Evolutionary conservation across 2,329 filamentous ascomycete genomes (phyloP), one percentile per base, ranked within the genome.

Genomic region (Daldinia sp.): DNA sequence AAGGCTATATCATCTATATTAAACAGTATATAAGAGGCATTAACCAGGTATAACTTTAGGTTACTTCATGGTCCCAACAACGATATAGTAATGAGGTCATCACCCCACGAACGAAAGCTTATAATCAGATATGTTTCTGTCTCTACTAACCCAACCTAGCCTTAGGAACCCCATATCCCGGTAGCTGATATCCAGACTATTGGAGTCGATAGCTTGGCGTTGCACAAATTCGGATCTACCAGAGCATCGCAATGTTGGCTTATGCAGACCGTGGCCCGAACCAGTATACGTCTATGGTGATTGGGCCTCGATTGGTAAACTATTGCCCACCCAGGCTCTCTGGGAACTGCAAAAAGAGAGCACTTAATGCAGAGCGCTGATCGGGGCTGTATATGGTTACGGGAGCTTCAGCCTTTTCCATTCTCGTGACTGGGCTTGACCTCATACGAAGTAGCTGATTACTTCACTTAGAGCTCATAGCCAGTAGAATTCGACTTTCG

Each of bases 391-490:
- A 63, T 59, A 23, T 30, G 39, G 55, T 23, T 63, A 55, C 37
- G 19, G 2, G 11, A 41, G n/a, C 54, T 56, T 59, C 55, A 55
- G 50, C 17, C 17, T 35, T 58, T 52, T 30, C 15, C 34, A 15
- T 21, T 47, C 19, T 7, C 21, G 50, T 63, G 50, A 55, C 34
- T 39, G 15, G 5, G 15, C 37, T 63, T 59, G 45, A 51, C 50
- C 37, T 47, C 45, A 59, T 53, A 32, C n/a, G 35, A 55, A 43
- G 34, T 55, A 61, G 51, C 49, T 47, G 34, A 59, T 56, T 47
- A 47, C 30, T 48, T 59, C 35, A 52, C n/a, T 25, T 11, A 25
- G 13, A 63, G 50, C 32, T 37, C 23, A 8, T 21, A n/a, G 10
- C 27, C 7, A 51, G 27, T 25, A 23, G 32, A 50, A n/a, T 39